Base-by-base conservation (phyloP, 2,329 filamentous ascomycete genomes). In the Acrodontium crateriforme region DNA sequence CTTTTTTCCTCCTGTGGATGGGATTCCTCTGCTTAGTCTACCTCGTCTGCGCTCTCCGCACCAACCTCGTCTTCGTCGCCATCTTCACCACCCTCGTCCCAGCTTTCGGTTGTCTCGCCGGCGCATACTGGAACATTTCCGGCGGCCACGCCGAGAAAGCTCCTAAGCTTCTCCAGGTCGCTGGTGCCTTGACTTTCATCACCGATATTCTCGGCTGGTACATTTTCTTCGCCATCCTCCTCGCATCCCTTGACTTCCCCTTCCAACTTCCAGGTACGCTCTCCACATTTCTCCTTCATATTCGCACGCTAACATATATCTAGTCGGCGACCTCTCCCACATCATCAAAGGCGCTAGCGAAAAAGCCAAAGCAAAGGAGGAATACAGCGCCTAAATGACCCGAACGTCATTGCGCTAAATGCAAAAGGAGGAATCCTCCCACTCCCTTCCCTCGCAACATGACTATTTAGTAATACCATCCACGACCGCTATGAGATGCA, bases 11-110 rank as follows among this genome's bases (percentile, higher is more conserved):
- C 26, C 49, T 81, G 30, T 66, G 67, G 37, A 78, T 80, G 74
- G 70, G 58, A 3, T 36, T 80, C n/a, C 55, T 81, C 16, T 72
- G 67, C 49, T 52, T 79, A 36, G 47, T 82, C 41, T 82, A 71
- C 58, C 55, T 81, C 27, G 59, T 83, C 47, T 78, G 74, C 54
- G 66, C 78, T 1, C 56, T 82, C 11, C 71, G 78, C 25, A 83
- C 76, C 16, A 84, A 84, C 49, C 31, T 80, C 7, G 63, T 71
- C 49, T 80, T 82, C 53, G 66, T 78, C 40, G 39, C 71, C 30
- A 77, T 84, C 52, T 83, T 83, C 59, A 45, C 72, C 34, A 60
- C 60, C 1, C 63, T 83, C n/a, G 50, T 67, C 11, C 45, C 71
- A 9, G 58, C 63, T 3, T 79, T 83, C 45, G 48, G 53, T 9